Conservation (phyloP, 768 basidiomycete genomes). For the Collybia sordida region DNA sequence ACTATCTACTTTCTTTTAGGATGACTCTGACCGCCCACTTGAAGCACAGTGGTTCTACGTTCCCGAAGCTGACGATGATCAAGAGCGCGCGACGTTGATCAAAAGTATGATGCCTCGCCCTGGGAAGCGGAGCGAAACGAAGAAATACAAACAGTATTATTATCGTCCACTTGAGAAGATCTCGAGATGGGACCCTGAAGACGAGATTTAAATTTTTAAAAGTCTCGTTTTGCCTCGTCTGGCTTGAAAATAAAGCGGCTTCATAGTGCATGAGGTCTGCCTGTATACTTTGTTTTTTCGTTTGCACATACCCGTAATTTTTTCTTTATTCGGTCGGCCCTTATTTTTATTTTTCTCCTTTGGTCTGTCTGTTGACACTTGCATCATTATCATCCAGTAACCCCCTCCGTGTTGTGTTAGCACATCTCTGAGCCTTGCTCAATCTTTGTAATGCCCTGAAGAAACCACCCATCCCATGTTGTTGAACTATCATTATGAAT, state of each 20-base stretch:
- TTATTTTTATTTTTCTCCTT: neutral
- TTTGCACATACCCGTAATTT: neutral
- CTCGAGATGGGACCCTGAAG: constrained; percentile 73
- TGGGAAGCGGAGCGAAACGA: constrained; percentile 73
- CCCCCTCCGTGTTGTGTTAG: too few species aligned
- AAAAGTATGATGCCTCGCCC: constrained; percentile 74
- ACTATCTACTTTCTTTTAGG: constrained; percentile 34
- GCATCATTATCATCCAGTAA: too few species aligned
- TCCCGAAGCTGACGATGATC: constrained; percentile 68
- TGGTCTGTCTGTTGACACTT: neutral
- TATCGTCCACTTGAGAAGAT: constrained; percentile 74
- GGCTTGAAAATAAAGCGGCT: neutral
- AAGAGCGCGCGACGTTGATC: constrained; percentile 67
- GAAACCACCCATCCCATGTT: too few species aligned
- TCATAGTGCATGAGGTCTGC: neutral
- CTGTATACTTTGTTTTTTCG: neutral
- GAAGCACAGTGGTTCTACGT: constrained; percentile 79
- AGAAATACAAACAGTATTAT: constrained; percentile 86
- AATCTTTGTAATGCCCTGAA: too few species aligned
- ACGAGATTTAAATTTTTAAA: constrained; percentile 39
- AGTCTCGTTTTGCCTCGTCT: neutral
- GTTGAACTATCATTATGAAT: too few species aligned
- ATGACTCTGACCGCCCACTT: constrained; percentile 46
- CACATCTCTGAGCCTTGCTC: too few species aligned
- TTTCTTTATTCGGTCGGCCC: neutral